Conservation (phyloP, 768 basidiomycete species). For the Dioszegia hungarica region DNA sequence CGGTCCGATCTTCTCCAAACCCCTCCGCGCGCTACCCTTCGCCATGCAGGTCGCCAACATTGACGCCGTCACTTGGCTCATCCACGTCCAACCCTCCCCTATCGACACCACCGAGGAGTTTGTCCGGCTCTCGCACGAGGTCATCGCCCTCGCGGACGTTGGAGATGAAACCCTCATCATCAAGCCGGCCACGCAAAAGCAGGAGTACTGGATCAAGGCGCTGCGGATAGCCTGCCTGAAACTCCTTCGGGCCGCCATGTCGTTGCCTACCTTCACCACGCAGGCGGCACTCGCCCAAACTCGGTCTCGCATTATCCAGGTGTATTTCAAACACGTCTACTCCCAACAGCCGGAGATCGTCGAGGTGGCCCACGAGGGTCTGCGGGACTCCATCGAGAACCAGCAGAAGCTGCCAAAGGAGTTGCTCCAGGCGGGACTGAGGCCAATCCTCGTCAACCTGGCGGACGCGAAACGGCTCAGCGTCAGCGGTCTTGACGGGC, state of each 20-base stretch:
- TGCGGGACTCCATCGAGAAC: conserved; percentile 79
- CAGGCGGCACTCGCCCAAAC: conserved; percentile 50
- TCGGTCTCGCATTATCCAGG: conserved; percentile 70
- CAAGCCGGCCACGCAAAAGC: conserved; percentile 70
- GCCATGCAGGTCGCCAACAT: conserved; percentile 96
- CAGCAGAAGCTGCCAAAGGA: conserved; percentile 92
- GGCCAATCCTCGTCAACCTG: conserved; percentile 95
- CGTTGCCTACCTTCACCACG: conserved; percentile 76
- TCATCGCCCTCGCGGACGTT: conserved; percentile 89
- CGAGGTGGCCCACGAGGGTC: conserved; percentile 88
- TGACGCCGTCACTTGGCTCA: conserved; percentile 89
- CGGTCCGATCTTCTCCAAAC: conserved; percentile 80
- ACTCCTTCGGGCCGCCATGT: conserved; percentile 88
- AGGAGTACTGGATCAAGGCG: conserved; percentile 72
- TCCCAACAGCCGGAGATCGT: conserved; percentile 86
- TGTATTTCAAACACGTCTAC: conserved; percentile 98
- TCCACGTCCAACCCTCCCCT: conserved; percentile 80
- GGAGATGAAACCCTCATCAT: conserved; percentile 79
- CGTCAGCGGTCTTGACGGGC: conserved; percentile 78
- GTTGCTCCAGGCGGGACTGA: conserved; percentile 85
- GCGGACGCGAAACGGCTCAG: conserved; percentile 93
- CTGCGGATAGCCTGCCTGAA: conserved; percentile 91
- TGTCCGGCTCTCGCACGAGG: conserved; percentile 83
- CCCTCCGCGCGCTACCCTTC: conserved; percentile 88
- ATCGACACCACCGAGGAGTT: conserved; percentile 90